Conservation (phyloP, 2,329 filamentous ascomycete species). For the Aspergillus floridensis region DNA sequence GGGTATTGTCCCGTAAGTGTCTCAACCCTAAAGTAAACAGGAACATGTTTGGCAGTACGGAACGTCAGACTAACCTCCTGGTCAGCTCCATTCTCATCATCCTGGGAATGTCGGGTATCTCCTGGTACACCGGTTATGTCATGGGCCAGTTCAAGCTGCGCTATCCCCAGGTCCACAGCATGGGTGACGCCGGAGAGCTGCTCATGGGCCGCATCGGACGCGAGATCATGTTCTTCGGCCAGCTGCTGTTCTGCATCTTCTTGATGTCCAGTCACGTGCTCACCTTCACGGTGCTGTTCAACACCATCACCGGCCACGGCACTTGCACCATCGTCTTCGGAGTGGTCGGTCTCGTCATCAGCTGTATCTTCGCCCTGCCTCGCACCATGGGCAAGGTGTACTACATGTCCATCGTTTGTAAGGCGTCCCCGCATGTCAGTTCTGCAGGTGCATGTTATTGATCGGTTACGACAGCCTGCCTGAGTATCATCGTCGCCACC, state of each 20-base stretch:
- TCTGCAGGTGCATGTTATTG: neutral
- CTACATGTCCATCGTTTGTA: conserved; percentile 59
- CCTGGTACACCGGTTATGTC: conserved; percentile 59
- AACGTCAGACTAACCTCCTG: neutral
- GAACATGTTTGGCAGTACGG: neutral
- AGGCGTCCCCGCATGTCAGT: conserved; percentile 9
- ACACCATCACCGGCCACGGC: conserved; percentile 59
- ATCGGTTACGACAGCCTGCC: conserved; percentile 48
- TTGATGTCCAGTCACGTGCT: conserved; percentile 68
- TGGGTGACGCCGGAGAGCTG: conserved; percentile 65
- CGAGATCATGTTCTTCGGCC: conserved; percentile 61
- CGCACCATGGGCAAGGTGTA: conserved; percentile 62
- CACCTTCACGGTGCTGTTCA: conserved; percentile 67
- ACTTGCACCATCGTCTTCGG: conserved; percentile 64
- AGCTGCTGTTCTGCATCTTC: conserved; percentile 64
- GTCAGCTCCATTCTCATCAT: conserved; percentile 53
- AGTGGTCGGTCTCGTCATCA: conserved; percentile 57
- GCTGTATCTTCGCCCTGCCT: conserved; percentile 58
- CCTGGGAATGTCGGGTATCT: conserved; percentile 52
- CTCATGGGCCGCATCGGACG: conserved; percentile 61
- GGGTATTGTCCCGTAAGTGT: conserved; percentile 51
- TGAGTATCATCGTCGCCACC: conserved; percentile 57
- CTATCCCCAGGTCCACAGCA: conserved; percentile 61
- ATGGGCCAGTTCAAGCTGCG: conserved; percentile 58
- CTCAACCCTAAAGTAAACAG: neutral